A percentile compares a stretch with the other conserved stretches of the same genome.
Evolutionary conservation across 2,329 filamentous ascomycete species (phyloP).

Genomic region (Aspergillus melleus): DNA sequence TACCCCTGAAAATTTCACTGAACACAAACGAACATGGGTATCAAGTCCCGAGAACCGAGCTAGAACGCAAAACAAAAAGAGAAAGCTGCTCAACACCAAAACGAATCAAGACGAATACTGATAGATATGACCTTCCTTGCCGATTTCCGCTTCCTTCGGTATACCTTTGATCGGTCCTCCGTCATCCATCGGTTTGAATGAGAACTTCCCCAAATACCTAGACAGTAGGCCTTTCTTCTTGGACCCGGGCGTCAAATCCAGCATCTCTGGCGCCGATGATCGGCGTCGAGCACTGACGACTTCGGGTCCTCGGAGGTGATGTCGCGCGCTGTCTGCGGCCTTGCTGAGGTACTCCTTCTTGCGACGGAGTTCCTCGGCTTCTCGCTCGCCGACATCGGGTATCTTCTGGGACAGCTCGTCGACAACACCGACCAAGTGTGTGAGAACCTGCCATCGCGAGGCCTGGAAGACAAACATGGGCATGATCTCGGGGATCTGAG

Average conservation of each 20-base stretch:
- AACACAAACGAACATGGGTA: not conserved
- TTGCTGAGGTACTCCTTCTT: slow-evolving; percentile 69
- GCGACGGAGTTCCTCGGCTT: slow-evolving; percentile 45
- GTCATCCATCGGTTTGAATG: slow-evolving; percentile 26
- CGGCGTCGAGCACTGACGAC: slow-evolving; percentile 75
- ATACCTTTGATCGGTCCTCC: slow-evolving; percentile 61
- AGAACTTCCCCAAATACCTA: slow-evolving; percentile 18
- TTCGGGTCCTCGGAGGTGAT: slow-evolving; percentile 76
- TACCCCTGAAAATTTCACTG: not conserved
- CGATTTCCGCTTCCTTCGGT: slow-evolving; percentile 50
- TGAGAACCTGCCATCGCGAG: slow-evolving; percentile 74
- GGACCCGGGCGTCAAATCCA: slow-evolving; percentile 30
- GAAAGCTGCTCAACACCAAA: not conserved
- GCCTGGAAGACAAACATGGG: slow-evolving; percentile 83
- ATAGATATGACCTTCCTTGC: slow-evolving; percentile 40
- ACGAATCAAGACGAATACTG: slow-evolving; percentile 18
- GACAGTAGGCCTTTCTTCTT: slow-evolving; percentile 27
- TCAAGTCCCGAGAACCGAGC: not conserved
- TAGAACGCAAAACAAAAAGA: not conserved
- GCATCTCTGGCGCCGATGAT: slow-evolving; percentile 20
- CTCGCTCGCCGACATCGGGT: slow-evolving; percentile 42
- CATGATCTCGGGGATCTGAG: slow-evolving; percentile 80
- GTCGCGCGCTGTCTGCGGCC: slow-evolving; percentile 73
- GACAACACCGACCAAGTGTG: slow-evolving; percentile 65
- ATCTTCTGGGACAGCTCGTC: slow-evolving; percentile 52